phyloP scores from a whole-genome alignment of 163 green algal genomes.

The Scenedesmus sp. region DNA sequence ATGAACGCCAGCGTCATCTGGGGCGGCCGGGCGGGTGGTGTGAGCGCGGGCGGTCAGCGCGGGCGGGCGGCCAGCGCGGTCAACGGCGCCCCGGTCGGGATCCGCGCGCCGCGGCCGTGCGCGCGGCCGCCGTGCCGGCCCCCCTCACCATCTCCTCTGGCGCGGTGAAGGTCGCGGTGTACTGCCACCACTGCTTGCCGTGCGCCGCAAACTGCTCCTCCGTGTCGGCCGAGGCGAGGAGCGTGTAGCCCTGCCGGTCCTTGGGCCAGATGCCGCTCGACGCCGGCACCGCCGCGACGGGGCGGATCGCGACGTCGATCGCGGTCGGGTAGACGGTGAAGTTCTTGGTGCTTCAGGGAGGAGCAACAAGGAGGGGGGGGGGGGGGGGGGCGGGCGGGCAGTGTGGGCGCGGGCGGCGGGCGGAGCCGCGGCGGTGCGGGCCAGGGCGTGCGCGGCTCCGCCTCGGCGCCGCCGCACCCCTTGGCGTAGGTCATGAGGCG shows the following conservation, averaged over 20 bases:
- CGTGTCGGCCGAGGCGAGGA: conserved; percentile 21
- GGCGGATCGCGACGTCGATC: conserved; percentile 29
- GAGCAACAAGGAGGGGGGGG: too few relatives aligned
- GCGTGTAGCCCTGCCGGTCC: conserved; percentile 29
- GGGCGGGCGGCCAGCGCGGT: too few relatives aligned
- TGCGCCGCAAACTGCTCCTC: conserved; percentile 9
- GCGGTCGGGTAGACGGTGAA: conserved; percentile 20
- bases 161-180: conserved; percentile 28
- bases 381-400: too few relatives aligned
- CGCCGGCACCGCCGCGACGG: neutral
- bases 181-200: conserved; percentile 21
- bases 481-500: neutral
- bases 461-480: too few relatives aligned
- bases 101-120: too few relatives aligned
- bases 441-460: too few relatives aligned
- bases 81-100: too few relatives aligned
- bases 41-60: too few relatives aligned
- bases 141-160: conserved; percentile 20
- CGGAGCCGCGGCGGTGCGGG: too few relatives aligned
- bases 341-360: neutral
- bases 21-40: neutral
- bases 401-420: too few relatives aligned
- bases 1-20: conserved; percentile 43
- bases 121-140: too few relatives aligned
- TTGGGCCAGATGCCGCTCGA: conserved; percentile 1